Base-by-base conservation (phyloP, 2,329 filamentous ascomycete species). In the Calcarisporium arbuscula region DNA sequence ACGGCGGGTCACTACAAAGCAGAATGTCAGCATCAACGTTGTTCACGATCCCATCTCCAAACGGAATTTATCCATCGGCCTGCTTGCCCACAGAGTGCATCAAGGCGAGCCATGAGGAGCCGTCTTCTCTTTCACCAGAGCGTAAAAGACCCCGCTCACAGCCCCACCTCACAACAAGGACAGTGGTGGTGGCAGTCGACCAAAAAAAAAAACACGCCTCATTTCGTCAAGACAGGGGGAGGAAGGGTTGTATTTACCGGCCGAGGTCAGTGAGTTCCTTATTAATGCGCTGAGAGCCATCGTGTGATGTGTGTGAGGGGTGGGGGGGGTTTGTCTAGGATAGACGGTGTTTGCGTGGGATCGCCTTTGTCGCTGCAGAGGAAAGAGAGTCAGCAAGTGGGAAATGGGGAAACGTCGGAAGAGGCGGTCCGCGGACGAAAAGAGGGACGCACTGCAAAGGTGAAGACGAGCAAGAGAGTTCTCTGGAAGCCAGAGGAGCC, bases 261-360 rank as follows among this genome's bases (percentile, higher is more conserved):
- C 85, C 85, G 67, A 92, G 76, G 64, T 92, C 85, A 66, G 83
- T 82, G 62, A 92, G 79, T 70, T 92, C 85, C 81, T 89, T 92
- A 77, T 90, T 90, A 68, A 92, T 92, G 67, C 85, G 81, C 82
- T 92, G 56, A 92, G 77, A 67, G 85, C 85, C 85, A 92, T 92
- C 57, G 56, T 61, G 61, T 58, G 50, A 48, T 47, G 43, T 51
- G 44, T 45, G 26, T 41, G 30, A 16, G 25, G 20, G 28, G 19
- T 26, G 34, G 40, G 17, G 36, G 49, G 53, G 50, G n/a, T n/a
- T n/a, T 53, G 50, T 52, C 46, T 50, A 45, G 28, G 28, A 16
- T 32, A 38, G 35, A 32, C 32, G 18, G 32, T 23, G 30, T 41
- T 41, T 46, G 39, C 39, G 45, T 51, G 47, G 46, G 47, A 46